Base-by-base conservation (phyloP, 139 green algal genomes). In the Coelastrella sp. region DNA sequence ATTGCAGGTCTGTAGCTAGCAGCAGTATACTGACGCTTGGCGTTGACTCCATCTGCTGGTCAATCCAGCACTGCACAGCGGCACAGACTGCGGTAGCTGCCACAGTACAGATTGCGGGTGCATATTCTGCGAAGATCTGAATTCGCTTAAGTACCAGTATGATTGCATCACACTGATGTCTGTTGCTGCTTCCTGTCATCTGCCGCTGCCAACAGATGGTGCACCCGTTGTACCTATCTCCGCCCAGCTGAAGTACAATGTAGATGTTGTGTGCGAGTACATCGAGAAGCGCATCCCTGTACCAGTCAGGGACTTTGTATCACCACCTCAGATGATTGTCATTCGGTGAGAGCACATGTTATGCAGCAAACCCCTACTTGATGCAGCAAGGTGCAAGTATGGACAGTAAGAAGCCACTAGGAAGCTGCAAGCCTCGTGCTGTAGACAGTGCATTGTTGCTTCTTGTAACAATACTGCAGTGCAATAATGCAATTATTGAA, bases 201-300 rank as follows among this genome's bases (percentile, higher is more conserved):
- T 80, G 74, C 4, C 57, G 9, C 24, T 65, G 4, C 27, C 8
- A 80, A 61, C 94, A 78, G 97, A 99, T 70, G 96, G 95, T 24
- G 97, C 97, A n/a, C 98, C 98, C 8, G 95, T 99, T 20, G 95
- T 99, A 22, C 98, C 98, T 81, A 98, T 99, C 86, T 98, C 96
- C 11, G 98, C 98, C 19, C 98, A 99, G 96, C 96, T 99, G 72
- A 99, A 99, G 93, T 99, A 99, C 96, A 99, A 99, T 93, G 96
- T 99, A 60, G 98, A 99, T 93, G 98, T 98, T 12, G 98, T 99
- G 89, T 99, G 97, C 91, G 98, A 99, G 94, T 99, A 99, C 96
- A 97, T 99, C 87, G 90, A 96, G 57, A 99, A 99, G 90, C 97
- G 97, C 84, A 98, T 99, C 82, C 97, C 97, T 3, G 94, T 99